phyloP scores from a whole-genome alignment of 257 asterid genomes.

The Vinca minor region DNA sequence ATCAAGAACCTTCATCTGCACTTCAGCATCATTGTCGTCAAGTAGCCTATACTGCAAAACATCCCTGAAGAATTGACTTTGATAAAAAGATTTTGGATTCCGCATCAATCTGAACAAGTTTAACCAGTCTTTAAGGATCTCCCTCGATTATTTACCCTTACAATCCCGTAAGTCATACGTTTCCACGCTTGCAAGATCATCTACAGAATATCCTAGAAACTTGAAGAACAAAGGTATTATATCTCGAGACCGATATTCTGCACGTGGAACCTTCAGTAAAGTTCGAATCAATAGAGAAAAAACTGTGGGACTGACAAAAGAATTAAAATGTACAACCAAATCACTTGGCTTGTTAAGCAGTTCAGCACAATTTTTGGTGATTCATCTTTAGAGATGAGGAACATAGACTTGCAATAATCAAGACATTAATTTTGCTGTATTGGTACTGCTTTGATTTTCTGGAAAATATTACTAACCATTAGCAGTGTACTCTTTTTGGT shows the following conservation, averaged over 20 bases:
- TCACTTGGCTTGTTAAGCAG: conserved; percentile 31
- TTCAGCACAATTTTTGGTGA: conserved; percentile 24
- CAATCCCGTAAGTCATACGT: conserved; percentile 26
- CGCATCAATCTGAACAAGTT: conserved; percentile 55
- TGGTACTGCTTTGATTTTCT: too few species aligned
- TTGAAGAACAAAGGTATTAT: conserved; percentile 68
- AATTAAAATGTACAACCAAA: conserved; percentile 51
- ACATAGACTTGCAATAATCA: conserved; percentile 43
- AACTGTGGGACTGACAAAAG: conserved; percentile 37
- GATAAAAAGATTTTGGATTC: conserved; percentile 60
- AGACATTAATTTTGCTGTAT: too few species aligned
- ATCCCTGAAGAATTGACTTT: conserved; percentile 45
- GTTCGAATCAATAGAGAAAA: conserved; percentile 58
- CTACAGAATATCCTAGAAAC: conserved; percentile 62
- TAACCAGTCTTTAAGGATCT: conserved; percentile 69
- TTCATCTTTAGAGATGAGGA: conserved; percentile 41
- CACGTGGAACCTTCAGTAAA: conserved; percentile 62
- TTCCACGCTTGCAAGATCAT: conserved; percentile 40
- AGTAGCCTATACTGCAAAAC: conserved; percentile 79
- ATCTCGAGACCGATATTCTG: conserved; percentile 59
- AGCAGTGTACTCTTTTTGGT: too few species aligned
- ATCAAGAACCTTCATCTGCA: conserved; percentile 79
- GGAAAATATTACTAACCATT: too few species aligned
- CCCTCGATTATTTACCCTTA: conserved; percentile 68
- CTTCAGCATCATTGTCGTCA: conserved; percentile 73